These are phyloP conservation scores for Yamadazyma phyllophila DNA, from an alignment of 805 yeast species.

Conservation along the genomic window DNA sequence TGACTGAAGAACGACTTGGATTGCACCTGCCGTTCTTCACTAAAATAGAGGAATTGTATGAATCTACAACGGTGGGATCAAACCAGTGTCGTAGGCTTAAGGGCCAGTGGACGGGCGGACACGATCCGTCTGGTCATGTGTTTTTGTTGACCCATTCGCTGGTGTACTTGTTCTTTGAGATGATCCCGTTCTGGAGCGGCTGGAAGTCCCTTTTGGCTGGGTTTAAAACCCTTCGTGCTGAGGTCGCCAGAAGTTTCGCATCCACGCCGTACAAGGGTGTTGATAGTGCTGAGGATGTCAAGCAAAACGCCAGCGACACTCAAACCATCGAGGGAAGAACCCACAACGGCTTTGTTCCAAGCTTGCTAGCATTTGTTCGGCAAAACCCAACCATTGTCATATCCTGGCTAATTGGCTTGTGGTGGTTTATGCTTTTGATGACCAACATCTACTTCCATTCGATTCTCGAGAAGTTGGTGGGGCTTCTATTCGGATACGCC, in stretches of 20 bases:
- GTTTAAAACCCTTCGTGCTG: not conserved
- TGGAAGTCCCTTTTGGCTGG: constrained; percentile 15
- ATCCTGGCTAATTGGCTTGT: constrained; percentile 39
- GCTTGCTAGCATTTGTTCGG: constrained; percentile 9
- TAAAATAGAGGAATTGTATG: constrained; percentile 9
- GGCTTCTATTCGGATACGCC: constrained; percentile 58
- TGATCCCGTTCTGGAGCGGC: constrained; percentile 38
- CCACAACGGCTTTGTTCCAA: no score
- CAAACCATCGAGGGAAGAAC: no score
- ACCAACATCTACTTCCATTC: constrained; percentile 87
- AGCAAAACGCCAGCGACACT: no score
- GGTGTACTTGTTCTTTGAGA: constrained; percentile 64
- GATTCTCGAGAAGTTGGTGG: constrained; percentile 68
- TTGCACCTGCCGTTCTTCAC: constrained; percentile 13
- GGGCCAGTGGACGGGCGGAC: constrained; percentile 79
- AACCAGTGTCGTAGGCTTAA: constrained; percentile 43
- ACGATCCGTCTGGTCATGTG: constrained; percentile 94
- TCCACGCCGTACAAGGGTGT: not conserved
- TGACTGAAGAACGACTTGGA: constrained; percentile 13
- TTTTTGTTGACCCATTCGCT: constrained; percentile 71
- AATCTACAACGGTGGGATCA: constrained; percentile 24
- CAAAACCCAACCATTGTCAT: constrained; percentile 28
- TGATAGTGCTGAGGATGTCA: no score
- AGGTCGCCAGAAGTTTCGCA: not conserved
- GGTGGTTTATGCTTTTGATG: constrained; percentile 87